Conservation (phyloP, 1,139 yeast genomes). For the Taphrina wiesneri region DNA sequence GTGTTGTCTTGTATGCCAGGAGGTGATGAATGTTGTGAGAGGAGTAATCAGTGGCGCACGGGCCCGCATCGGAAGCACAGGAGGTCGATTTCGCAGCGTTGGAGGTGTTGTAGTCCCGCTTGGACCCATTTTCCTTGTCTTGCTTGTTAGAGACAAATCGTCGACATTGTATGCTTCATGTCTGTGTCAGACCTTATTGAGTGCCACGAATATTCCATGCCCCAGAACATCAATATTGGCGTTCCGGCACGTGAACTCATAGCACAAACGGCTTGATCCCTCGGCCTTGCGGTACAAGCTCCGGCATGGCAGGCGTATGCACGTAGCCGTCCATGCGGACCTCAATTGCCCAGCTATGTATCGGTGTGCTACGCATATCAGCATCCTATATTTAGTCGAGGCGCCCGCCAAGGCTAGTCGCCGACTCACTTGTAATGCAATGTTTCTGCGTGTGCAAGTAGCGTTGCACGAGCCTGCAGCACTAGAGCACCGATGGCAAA, state of each 20-base stretch:
- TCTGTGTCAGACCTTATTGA: background rate
- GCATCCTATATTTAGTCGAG: background rate
- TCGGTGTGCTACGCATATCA: background rate
- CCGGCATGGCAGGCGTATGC: background rate
- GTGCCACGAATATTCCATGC: background rate
- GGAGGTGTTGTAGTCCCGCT: background rate
- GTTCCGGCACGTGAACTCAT: background rate
- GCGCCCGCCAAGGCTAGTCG: background rate
- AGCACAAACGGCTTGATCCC: background rate
- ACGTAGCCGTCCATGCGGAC: background rate
- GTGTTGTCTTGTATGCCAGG: background rate
- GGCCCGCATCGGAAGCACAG: conserved; percentile 1
- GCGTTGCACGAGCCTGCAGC: background rate
- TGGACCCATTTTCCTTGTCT: background rate
- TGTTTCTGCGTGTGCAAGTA: no score
- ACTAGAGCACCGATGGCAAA: background rate
- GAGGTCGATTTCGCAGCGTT: background rate
- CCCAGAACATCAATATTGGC: background rate
- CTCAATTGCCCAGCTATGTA: background rate
- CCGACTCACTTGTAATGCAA: no score
- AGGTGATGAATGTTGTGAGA: conserved; percentile 3
- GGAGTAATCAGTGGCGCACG: conserved; percentile 11
- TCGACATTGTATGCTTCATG: background rate
- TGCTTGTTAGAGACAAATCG: background rate
- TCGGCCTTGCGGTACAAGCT: no score